Evolutionary conservation across 2,329 filamentous ascomycete genomes (phyloP).

Genomic region (Penicillium sp.): DNA sequence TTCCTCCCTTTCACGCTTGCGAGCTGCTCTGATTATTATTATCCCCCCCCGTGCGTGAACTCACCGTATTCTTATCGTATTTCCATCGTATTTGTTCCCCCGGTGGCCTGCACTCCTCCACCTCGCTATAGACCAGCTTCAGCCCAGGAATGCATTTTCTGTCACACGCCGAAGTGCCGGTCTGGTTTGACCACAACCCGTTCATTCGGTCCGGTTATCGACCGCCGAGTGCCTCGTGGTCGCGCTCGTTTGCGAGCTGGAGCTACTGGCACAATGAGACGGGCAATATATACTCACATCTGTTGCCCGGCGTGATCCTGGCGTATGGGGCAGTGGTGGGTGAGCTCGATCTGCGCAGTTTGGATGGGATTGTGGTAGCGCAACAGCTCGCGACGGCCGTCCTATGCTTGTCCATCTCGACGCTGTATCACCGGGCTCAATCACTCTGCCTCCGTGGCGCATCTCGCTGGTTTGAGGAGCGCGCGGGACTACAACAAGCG

Average conservation of each 20-base stretch:
- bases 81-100: too few relatives aligned
- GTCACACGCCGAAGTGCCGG: conserved; percentile 35
- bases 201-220: conserved; percentile 47
- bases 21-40: too few relatives aligned
- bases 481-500: conserved; percentile 36
- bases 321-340: background rate
- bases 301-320: conserved; percentile 42
- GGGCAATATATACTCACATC: conserved; percentile 47
- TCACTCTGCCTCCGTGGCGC: conserved; percentile 29
- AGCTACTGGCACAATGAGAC: conserved; percentile 47
- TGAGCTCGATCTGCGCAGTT: conserved; percentile 6
- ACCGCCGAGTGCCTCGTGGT: conserved; percentile 39
- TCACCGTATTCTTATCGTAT: too few relatives aligned
- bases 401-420: conserved; percentile 17
- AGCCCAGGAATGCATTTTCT: conserved; percentile 1
- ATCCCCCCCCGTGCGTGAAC: too few relatives aligned
- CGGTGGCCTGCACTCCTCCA: too few relatives aligned
- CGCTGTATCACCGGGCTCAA: conserved; percentile 35
- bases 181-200: conserved; percentile 46
- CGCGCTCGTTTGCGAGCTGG: conserved; percentile 42
- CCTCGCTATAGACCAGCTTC: too few relatives aligned
- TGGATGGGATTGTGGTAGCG: conserved; percentile 18
- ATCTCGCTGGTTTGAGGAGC: conserved; percentile 28
- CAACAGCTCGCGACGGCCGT: conserved; percentile 24
- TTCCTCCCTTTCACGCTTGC: too few relatives aligned